Conservation (phyloP, 495 filamentous ascomycete genomes). For the Annulohypoxylon maeteangense region DNA sequence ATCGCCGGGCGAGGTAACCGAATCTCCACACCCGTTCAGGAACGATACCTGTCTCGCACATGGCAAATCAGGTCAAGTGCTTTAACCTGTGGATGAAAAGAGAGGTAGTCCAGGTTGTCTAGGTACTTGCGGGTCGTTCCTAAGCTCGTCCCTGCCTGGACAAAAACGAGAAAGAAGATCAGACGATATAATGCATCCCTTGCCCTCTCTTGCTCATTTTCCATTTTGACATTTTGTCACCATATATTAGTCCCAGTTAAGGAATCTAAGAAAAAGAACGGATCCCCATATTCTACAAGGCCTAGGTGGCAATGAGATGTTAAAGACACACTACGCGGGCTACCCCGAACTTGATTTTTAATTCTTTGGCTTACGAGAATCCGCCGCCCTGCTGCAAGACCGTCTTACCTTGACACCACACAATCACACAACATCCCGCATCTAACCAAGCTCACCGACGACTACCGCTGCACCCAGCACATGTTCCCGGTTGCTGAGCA, state of each 20-base stretch:
- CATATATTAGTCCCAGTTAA: slow-evolving; percentile 47
- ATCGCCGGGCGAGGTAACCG: slow-evolving; percentile 59
- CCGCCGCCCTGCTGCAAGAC: slow-evolving; percentile 42
- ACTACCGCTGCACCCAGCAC: slow-evolving; percentile 44
- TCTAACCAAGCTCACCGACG: slow-evolving; percentile 38
- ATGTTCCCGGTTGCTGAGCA: slow-evolving; percentile 51
- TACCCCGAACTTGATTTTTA: slow-evolving; percentile 49
- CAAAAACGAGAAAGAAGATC: slow-evolving; percentile 58
- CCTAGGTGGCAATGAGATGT: slow-evolving; percentile 52
- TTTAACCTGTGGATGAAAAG: slow-evolving; percentile 57
- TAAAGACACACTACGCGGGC: slow-evolving; percentile 47
- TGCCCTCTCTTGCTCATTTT: slow-evolving; percentile 51
- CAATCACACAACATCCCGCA: slow-evolving; percentile 45
- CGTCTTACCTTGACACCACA: slow-evolving; percentile 44
- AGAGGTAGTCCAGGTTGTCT: slow-evolving; percentile 58
- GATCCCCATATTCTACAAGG: slow-evolving; percentile 45
- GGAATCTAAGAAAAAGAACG: slow-evolving; percentile 47
- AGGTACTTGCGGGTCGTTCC: slow-evolving; percentile 53
- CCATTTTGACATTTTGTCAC: slow-evolving; percentile 50
- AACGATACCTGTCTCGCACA: slow-evolving; percentile 62
- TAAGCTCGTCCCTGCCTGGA: slow-evolving; percentile 48
- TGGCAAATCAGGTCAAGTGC: slow-evolving; percentile 59
- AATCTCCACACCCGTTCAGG: slow-evolving; percentile 59
- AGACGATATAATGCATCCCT: slow-evolving; percentile 62
- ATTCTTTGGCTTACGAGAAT: slow-evolving; percentile 44